A percentile compares a stretch with the other conserved stretches of the same genome.
Conservation (phyloP, 2,329 filamentous ascomycete genomes). For the Aspergillus clavatus region DNA sequence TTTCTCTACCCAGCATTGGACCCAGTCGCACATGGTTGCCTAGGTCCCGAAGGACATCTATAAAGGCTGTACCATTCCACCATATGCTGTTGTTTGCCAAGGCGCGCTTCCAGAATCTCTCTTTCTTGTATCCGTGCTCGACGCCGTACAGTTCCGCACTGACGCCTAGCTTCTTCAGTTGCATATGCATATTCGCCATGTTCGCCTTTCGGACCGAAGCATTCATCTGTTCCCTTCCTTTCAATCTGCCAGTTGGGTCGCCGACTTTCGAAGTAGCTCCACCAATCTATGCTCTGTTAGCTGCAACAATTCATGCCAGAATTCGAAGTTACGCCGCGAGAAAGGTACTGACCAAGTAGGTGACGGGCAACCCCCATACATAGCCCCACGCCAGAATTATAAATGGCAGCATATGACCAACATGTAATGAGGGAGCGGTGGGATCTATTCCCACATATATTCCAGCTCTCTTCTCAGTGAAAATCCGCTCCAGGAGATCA, state of each 20-base stretch:
- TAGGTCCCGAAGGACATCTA: constrained; percentile 70
- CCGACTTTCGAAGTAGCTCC: constrained; percentile 45
- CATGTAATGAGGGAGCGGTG: constrained; percentile 47
- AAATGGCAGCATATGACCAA: constrained; percentile 49
- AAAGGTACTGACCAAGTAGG: constrained; percentile 39
- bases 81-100: constrained; percentile 79
- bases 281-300: constrained; percentile 38
- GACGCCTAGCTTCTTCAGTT: constrained; percentile 60
- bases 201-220: constrained; percentile 41
- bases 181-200: constrained; percentile 46
- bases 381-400: constrained; percentile 49
- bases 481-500: constrained; percentile 39
- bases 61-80: constrained; percentile 66
- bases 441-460: constrained; percentile 48
- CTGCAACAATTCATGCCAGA: neutral
- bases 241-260: constrained; percentile 44
- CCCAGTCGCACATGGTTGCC: constrained; percentile 73
- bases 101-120: constrained; percentile 62
- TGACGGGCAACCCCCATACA: constrained; percentile 43
- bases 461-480: constrained; percentile 44
- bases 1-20: constrained; percentile 82
- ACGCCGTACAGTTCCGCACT: constrained; percentile 65
- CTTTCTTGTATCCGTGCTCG: constrained; percentile 59
- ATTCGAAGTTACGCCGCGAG: neutral
- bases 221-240: constrained; percentile 35